phyloP scores from a whole-genome alignment of 768 basidiomycete genomes.

The Tylopilus plumbeoviolaceoides region DNA sequence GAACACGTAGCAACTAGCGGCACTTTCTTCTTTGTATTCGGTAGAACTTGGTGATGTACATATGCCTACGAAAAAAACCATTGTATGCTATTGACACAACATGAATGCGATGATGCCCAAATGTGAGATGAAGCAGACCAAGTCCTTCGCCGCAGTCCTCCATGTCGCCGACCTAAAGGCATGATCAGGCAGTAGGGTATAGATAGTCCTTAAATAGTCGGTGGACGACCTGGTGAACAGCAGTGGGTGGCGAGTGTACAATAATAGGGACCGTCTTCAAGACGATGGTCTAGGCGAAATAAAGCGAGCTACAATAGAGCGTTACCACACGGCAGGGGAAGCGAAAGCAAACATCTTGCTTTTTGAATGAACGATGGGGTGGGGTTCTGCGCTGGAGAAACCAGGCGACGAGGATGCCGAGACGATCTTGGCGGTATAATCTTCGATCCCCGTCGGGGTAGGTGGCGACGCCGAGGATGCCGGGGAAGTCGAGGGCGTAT shows the following conservation, averaged over 20 bases:
- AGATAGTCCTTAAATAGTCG: slow-evolving; percentile 33
- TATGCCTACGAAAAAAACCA: slow-evolving; percentile 27
- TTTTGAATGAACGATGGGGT: slow-evolving; percentile 38
- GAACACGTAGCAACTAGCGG: neutral
- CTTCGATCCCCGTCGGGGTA: slow-evolving; percentile 52
- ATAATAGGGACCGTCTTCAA: slow-evolving; percentile 25
- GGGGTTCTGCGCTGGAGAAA: slow-evolving; percentile 19
- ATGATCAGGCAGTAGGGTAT: slow-evolving; percentile 22
- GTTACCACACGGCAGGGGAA: slow-evolving; percentile 57
- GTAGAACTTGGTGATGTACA: slow-evolving; percentile 32
- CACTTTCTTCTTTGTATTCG: slow-evolving; percentile 19
- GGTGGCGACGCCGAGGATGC: slow-evolving; percentile 60
- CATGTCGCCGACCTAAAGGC: slow-evolving; percentile 25
- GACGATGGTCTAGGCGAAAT: slow-evolving; percentile 27
- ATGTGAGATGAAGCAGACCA: slow-evolving; percentile 29
- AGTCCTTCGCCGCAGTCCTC: slow-evolving; percentile 18
- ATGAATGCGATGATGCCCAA: slow-evolving; percentile 28
- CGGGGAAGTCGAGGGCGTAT: slow-evolving; percentile 51
- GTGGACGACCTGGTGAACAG: slow-evolving; percentile 8
- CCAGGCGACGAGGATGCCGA: slow-evolving; percentile 38
- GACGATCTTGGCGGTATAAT: slow-evolving; percentile 45
- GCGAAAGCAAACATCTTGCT: slow-evolving; percentile 64
- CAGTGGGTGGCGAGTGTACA: slow-evolving; percentile 19
- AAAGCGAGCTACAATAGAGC: slow-evolving; percentile 18
- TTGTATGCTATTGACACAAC: slow-evolving; percentile 37